Evolutionary conservation across 176 grass and related monocot genomes (phyloP), one percentile per base, ranked within the genome.

Genomic region (Phyllostachys edulis): DNA sequence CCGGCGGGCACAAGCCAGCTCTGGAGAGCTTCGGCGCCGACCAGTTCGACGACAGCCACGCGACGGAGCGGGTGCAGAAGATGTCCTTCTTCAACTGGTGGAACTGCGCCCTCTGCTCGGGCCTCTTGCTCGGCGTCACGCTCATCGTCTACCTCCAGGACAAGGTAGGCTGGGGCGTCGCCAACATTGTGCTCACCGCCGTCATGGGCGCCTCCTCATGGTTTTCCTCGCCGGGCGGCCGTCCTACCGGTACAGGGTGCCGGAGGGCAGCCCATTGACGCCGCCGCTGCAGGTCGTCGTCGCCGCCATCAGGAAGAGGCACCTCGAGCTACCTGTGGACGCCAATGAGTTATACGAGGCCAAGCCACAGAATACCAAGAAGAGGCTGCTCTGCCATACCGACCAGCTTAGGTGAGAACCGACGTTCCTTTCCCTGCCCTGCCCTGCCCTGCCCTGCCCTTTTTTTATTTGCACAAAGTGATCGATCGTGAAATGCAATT

Each of bases 51-150:
- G 90, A 93, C 54, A 17, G 82, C 76, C 79, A 98, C 38, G 47
- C 72, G 0, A 37, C 7, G 32, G 95, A 98, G 87, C 76, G 92
- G 27, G 84, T 75, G 39, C 83, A 93, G 74, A 98, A 95, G 89
- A 98, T 98, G 92, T 98, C 95, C n/a, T 98, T 82, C 89, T 98
- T 98, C 82, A 95, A 98, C 82, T 98, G 92, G 92, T 98, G 95
- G 95, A 95, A 73, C 85, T 98, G 87, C 55, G 87, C 82, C 18
- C 87, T 98, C 63, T 91, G 95, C 78, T 66, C 86, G 0, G 91
- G 92, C 0, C 18, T 95, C 3, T 23, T 95, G 2, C 87, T 98
- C 7, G 95, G 92, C 26, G 90, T 90, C 89, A 93, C 95, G 7
- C 37, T 79, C 18, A 67, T 98, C 21, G 84, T 85, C 24, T 95